A percentile compares a stretch with the other conserved stretches of the same genome.
Conservation (phyloP, 306 rosid species). For the Astragalus glycyphyllos region DNA sequence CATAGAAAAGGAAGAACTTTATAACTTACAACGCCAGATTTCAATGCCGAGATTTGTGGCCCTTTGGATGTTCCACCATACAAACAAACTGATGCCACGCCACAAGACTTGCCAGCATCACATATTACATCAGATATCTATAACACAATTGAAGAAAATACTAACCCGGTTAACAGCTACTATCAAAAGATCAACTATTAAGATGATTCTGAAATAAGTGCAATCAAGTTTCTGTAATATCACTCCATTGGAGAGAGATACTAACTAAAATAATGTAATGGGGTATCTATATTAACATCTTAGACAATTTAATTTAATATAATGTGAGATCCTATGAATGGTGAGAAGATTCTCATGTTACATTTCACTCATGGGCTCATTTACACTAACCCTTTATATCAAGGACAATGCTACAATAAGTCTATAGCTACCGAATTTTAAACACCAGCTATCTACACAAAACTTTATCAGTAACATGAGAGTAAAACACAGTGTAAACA, state of each 20-base stretch:
- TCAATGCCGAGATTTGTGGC: constrained; percentile 77
- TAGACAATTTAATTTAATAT: neutral
- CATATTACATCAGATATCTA: constrained; percentile 90
- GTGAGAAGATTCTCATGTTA: neutral
- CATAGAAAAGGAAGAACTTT: constrained; percentile 40
- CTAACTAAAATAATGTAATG: neutral
- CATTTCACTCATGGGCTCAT: neutral
- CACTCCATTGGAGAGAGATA: neutral
- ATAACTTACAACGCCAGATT: constrained; percentile 89
- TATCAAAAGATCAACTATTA: neutral
- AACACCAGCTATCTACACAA: constrained; percentile 1
- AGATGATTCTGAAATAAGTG: neutral
- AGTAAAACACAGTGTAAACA: constrained; percentile 10
- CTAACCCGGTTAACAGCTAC: constrained; percentile 7
- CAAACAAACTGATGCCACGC: constrained; percentile 74
- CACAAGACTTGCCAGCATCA: constrained; percentile 86
- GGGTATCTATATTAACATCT: neutral
- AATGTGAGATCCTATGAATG: neutral
- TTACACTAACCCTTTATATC: neutral
- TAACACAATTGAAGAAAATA: constrained; percentile 38
- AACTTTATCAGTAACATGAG: neutral
- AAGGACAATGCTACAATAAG: neutral
- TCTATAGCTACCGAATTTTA: neutral
- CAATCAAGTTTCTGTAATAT: neutral
- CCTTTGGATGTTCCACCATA: constrained; percentile 95